Conservation (phyloP, 2,329 filamentous ascomycete genomes). For the Fusarium proliferatum region DNA sequence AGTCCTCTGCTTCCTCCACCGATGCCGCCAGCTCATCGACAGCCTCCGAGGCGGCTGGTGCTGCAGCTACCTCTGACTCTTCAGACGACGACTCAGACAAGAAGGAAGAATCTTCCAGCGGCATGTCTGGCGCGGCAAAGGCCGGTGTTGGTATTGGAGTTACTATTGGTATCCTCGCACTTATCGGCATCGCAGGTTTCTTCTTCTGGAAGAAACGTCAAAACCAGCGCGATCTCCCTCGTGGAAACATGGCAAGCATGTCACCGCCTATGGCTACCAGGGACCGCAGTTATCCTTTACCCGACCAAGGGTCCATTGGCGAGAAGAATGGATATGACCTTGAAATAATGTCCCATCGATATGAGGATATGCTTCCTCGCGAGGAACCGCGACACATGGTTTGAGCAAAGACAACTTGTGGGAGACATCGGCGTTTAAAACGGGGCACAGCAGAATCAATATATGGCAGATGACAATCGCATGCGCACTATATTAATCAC, state of each 20-base stretch:
- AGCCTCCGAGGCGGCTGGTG: slow-evolving; percentile 22
- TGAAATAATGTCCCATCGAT: slow-evolving; percentile 63
- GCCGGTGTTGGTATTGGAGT: slow-evolving; percentile 62
- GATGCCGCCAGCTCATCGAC: slow-evolving; percentile 25
- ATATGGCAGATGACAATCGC: slow-evolving; percentile 10
- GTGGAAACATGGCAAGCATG: slow-evolving; percentile 57
- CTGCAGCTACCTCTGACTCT: slow-evolving; percentile 28
- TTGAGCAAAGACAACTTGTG: slow-evolving; percentile 35
- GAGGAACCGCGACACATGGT: slow-evolving; percentile 60
- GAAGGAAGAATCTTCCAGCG: slow-evolving; percentile 31
- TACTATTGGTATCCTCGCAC: slow-evolving; percentile 55
- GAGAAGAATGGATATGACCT: slow-evolving; percentile 58
- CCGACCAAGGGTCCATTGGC: slow-evolving; percentile 50
- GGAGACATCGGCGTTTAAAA: slow-evolving; percentile 11
- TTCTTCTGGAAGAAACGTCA: slow-evolving; percentile 48
- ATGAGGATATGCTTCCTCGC: slow-evolving; percentile 68
- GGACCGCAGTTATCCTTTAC: slow-evolving; percentile 52
- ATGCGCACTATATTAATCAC: slow-evolving; percentile 1
- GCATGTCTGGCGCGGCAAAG: slow-evolving; percentile 53
- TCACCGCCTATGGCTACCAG: slow-evolving; percentile 63
- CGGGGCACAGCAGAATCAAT: slow-evolving; percentile 17
- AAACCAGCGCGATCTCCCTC: slow-evolving; percentile 46
- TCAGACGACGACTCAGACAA: slow-evolving; percentile 20
- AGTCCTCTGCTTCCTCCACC: slow-evolving; percentile 28
- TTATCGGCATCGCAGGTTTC: slow-evolving; percentile 54